phyloP scores from a whole-genome alignment of 1,139 yeast species.

The Candida glucosophila region DNA sequence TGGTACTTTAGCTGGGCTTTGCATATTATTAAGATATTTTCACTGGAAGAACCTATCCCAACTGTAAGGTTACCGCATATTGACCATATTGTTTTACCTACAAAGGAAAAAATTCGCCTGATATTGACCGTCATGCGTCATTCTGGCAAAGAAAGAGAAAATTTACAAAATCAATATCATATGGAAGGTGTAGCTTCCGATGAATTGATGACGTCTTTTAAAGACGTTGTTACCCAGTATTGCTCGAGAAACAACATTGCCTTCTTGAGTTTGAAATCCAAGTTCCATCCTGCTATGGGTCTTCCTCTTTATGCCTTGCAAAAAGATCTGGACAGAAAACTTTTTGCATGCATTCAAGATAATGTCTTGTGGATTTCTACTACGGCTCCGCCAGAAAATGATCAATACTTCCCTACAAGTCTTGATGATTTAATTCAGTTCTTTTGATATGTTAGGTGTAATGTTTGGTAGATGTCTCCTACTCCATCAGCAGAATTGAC shows the following conservation, averaged over 20 bases:
- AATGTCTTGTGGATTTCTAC: conserved; percentile 24
- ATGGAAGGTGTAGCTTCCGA: conserved; percentile 24
- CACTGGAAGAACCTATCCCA: background rate
- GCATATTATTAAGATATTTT: conserved; percentile 5
- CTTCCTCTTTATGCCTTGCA: conserved; percentile 15
- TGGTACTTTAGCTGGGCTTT: conserved; percentile 21
- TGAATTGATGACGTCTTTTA: conserved; percentile 24
- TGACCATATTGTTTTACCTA: conserved; percentile 8
- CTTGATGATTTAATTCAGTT: no score
- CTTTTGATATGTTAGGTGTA: no score
- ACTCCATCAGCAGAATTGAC: no score
- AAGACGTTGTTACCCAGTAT: conserved; percentile 26
- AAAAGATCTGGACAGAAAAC: conserved; percentile 4
- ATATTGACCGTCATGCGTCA: no score
- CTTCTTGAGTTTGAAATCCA: conserved; percentile 11
- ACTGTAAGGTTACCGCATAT: conserved; percentile 11
- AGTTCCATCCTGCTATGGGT: conserved; percentile 14
- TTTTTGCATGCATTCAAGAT: conserved; percentile 20
- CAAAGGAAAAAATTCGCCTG: conserved; percentile 2
- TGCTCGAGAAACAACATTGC: conserved; percentile 20
- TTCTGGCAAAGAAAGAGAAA: no score
- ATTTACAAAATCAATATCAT: conserved; percentile 2
- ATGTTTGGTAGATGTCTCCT: no score
- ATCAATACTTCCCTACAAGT: no score
- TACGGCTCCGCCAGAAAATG: no score